Evolutionary conservation across 2,329 filamentous ascomycete genomes (phyloP), one percentile per base, ranked within the genome.

Genomic region (Monilinia aucupariae): DNA sequence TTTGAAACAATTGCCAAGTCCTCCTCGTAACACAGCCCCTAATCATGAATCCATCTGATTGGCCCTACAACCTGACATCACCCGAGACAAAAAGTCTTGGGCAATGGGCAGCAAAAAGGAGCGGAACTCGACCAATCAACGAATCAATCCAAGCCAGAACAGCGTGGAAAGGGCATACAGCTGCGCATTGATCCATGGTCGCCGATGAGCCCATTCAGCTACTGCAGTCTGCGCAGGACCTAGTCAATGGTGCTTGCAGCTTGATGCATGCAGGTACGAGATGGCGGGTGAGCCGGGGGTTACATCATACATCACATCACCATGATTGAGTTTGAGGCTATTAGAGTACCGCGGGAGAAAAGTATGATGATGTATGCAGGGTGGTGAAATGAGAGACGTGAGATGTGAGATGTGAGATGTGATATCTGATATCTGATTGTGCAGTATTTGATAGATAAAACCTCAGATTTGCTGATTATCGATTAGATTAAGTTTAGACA

Each of bases 121-220:
- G 13, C 3, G 22, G 30, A 22, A 55, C 20, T 22, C 20, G 25
- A 22, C 53, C 53, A 55, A 45, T 55, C 25, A 22, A 32, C 32
- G 22, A 4, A 10, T 4, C 9, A 34, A 3, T 2, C n/a, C 22
- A 27, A 12, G 56, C 27, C 22, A 59, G 13, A 59, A 30, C 27
- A 51, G n/a, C 10, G 43, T 22, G 9, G 0, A 22, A 2, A 45
- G 8, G 20, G 34, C 1, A 15, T 17, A 9, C 17, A 17, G 47
- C 9, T n/a, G 58, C 25, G 48, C 37, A 27, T 17, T 43, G 48
- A 60, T 52, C 48, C 48, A 34, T 60, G 25, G 47, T 52, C 48
- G 58, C 58, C 34, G 48, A 60, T 60, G 22, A 59, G 56, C 6
- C 6, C 27, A 30, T 30, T 30, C 27, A 30, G 27, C 27, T 6